Conservation (phyloP, 768 basidiomycete genomes). For the Amanita muscaria region DNA sequence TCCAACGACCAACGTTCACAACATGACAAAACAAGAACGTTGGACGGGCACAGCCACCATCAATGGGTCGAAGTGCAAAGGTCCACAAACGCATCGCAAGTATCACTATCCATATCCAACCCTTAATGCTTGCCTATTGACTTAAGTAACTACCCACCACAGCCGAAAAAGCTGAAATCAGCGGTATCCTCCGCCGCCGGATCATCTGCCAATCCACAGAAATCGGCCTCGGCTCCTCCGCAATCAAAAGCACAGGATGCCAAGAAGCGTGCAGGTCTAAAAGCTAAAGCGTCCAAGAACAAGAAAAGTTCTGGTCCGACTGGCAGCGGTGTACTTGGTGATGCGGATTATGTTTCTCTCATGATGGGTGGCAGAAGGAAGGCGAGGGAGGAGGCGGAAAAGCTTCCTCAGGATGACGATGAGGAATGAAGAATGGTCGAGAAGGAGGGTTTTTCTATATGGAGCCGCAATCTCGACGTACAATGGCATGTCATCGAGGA, state of each 20-base stretch:
- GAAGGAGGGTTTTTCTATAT: too few relatives aligned
- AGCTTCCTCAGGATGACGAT: slow-evolving; percentile 35
- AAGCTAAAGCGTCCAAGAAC: slow-evolving; percentile 28
- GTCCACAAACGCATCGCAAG: slow-evolving; percentile 52
- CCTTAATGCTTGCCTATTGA: slow-evolving; percentile 4
- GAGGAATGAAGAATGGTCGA: too few relatives aligned
- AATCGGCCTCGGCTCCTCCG: slow-evolving; percentile 16
- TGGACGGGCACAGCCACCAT: not conserved
- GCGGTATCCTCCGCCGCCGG: slow-evolving; percentile 14
- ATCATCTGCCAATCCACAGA: slow-evolving; percentile 4
- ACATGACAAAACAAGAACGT: too few relatives aligned
- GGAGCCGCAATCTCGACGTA: too few relatives aligned
- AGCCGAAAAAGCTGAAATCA: slow-evolving; percentile 33
- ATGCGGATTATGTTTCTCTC: slow-evolving; percentile 68
- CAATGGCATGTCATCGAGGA: too few relatives aligned
- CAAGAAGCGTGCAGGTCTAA: slow-evolving; percentile 43
- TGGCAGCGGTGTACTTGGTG: slow-evolving; percentile 49
- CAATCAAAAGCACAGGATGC: slow-evolving; percentile 31
- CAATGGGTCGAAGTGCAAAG: slow-evolving; percentile 65
- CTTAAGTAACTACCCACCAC: slow-evolving; percentile 2
- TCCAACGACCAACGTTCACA: too few relatives aligned
- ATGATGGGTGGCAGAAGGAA: slow-evolving; percentile 65
- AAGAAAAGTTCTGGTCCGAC: slow-evolving; percentile 15
- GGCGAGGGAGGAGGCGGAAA: slow-evolving; percentile 57
- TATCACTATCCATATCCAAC: not conserved